Conservation (phyloP, 2,329 filamentous ascomycete genomes). For the Penicillium expansum region DNA sequence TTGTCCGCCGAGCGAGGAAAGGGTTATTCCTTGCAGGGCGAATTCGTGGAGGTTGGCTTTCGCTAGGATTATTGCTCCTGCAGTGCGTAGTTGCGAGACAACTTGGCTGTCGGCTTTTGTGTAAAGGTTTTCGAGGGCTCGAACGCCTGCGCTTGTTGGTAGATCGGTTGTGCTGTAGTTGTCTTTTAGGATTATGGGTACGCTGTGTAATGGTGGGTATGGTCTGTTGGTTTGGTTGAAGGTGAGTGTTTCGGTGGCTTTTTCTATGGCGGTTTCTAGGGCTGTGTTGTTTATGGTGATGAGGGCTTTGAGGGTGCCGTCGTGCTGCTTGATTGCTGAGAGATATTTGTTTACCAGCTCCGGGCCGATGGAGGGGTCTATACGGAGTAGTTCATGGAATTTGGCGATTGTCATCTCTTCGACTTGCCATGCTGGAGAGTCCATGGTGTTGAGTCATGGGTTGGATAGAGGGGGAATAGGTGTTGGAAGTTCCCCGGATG, state of each 20-base stretch:
- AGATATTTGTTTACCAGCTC: conserved; percentile 56
- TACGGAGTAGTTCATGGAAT: conserved; percentile 56
- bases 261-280: conserved; percentile 48
- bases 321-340: conserved; percentile 56
- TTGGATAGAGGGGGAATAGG: conserved; percentile 3
- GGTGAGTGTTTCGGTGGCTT: conserved; percentile 41
- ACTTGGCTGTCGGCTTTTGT: conserved; percentile 48
- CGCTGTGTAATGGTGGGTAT: conserved; percentile 51
- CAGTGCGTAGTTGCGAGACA: conserved; percentile 49
- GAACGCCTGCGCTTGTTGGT: conserved; percentile 57
- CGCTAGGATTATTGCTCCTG: conserved; percentile 58
- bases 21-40: conserved; percentile 61
- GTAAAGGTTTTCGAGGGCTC: conserved; percentile 49
- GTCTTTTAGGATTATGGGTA: conserved; percentile 63
- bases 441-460: not conserved
- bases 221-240: not conserved
- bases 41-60: conserved; percentile 64
- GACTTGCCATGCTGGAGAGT: conserved; percentile 46
- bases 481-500: not conserved
- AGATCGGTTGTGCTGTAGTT: conserved; percentile 58
- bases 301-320: conserved; percentile 58
- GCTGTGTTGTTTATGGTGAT: conserved; percentile 52
- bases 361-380: conserved; percentile 53
- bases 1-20: conserved; percentile 63
- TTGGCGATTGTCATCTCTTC: conserved; percentile 58